These are phyloP conservation scores for Venturia carpophila DNA, from an alignment of 2,329 filamentous ascomycete species.

Conservation along the genomic window DNA sequence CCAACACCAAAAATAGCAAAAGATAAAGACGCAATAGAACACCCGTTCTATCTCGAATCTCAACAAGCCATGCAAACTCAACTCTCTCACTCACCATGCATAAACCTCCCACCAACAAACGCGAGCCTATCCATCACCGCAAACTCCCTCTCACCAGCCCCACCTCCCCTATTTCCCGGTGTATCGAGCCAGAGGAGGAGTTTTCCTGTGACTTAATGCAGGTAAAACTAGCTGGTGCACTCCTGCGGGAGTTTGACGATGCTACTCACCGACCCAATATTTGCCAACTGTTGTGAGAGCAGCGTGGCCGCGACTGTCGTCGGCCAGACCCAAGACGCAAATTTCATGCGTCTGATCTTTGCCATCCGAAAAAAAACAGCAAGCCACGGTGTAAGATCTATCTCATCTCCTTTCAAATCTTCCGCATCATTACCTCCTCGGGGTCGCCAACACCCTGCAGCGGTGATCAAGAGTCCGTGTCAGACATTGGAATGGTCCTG, in stretches of 20 bases:
- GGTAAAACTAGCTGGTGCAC: neutral
- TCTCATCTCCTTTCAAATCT: conserved; percentile 70
- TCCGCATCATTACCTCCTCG: conserved; percentile 73
- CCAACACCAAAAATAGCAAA: too few relatives aligned
- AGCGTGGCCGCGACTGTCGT: conserved; percentile 43
- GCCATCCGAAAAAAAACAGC: conserved; percentile 60
- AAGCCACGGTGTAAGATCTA: conserved; percentile 73
- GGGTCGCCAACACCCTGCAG: conserved; percentile 59
- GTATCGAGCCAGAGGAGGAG: conserved; percentile 45
- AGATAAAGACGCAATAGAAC: too few relatives aligned
- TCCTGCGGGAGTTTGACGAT: neutral
- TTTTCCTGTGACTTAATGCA: conserved; percentile 56
- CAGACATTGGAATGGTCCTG: neutral
- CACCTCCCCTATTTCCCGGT: too few relatives aligned
- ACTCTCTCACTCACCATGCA: too few relatives aligned
- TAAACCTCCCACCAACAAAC: too few relatives aligned
- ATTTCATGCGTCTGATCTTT: conserved; percentile 59
- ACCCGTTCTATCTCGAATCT: too few relatives aligned
- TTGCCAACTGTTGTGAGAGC: conserved; percentile 40
- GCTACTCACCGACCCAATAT: conserved; percentile 50
- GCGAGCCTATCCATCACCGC: too few relatives aligned
- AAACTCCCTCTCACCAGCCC: too few relatives aligned
- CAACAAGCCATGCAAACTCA: too few relatives aligned
- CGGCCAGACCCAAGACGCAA: conserved; percentile 51
- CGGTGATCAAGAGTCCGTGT: neutral